Conservation (phyloP, 2,329 filamentous ascomycete genomes). For the Alternaria burnsii region DNA sequence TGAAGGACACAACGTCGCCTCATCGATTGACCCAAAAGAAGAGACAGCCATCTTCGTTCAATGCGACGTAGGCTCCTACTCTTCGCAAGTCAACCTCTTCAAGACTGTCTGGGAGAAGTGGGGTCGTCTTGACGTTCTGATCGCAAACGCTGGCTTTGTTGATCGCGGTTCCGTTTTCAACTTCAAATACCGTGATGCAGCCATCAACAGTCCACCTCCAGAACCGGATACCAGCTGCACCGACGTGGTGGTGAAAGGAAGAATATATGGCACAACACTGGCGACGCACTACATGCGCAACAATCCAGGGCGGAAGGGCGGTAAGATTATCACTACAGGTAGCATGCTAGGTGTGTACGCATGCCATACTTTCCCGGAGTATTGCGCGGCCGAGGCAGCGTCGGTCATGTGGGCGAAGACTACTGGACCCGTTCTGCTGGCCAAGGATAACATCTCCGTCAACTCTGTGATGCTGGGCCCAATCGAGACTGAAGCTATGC, state of each 20-base stretch:
- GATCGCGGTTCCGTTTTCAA: slow-evolving; percentile 58
- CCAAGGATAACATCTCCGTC: slow-evolving; percentile 59
- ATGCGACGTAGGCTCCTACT: slow-evolving; percentile 59
- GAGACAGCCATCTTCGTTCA: slow-evolving; percentile 54
- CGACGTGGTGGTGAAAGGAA: slow-evolving; percentile 60
- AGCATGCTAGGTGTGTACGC: slow-evolving; percentile 58
- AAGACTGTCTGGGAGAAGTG: slow-evolving; percentile 54
- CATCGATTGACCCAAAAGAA: slow-evolving; percentile 25
- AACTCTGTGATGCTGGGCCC: slow-evolving; percentile 60
- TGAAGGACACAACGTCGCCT: slow-evolving; percentile 42
- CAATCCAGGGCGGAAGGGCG: slow-evolving; percentile 53
- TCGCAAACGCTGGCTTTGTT: slow-evolving; percentile 62
- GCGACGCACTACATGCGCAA: slow-evolving; percentile 64
- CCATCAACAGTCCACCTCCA: slow-evolving; percentile 49
- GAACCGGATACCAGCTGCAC: slow-evolving; percentile 57
- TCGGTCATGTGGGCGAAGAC: slow-evolving; percentile 43
- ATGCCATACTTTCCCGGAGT: slow-evolving; percentile 58
- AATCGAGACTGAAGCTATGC: slow-evolving; percentile 54
- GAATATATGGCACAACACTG: slow-evolving; percentile 59
- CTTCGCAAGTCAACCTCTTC: slow-evolving; percentile 56
- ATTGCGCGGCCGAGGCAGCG: slow-evolving; percentile 62
- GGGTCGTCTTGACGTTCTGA: slow-evolving; percentile 59
- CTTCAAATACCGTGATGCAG: slow-evolving; percentile 37
- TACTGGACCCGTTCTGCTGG: slow-evolving; percentile 22
- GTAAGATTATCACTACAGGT: slow-evolving; percentile 57